Evolutionary conservation across 352 stramenopile species (phyloP).

Genomic region (Aphanomyces astaci): DNA sequence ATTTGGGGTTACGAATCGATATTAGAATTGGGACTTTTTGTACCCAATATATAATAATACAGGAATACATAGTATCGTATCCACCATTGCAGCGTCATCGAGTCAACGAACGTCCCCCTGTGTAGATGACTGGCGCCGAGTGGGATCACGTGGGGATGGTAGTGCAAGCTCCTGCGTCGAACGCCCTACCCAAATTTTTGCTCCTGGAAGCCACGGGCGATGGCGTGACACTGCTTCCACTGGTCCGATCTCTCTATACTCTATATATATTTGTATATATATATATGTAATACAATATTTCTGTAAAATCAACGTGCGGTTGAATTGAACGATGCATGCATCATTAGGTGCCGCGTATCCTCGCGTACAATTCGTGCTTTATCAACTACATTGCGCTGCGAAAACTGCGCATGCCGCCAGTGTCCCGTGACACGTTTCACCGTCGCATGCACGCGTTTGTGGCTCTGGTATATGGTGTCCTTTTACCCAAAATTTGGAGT

Average conservation of each 20-base stretch:
- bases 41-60: too few relatives aligned
- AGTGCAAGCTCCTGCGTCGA: not conserved
- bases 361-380: constrained; percentile 19
- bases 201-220: constrained; percentile 17
- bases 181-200: not conserved
- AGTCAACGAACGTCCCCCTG: too few relatives aligned
- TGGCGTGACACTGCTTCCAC: constrained; percentile 5
- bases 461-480: not conserved
- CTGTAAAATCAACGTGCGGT: too few relatives aligned
- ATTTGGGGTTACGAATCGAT: too few relatives aligned
- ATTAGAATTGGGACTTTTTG: too few relatives aligned
- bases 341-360: constrained; percentile 10
- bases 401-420: constrained; percentile 8
- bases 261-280: too few relatives aligned
- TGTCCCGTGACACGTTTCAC: not conserved
- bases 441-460: constrained; percentile 1
- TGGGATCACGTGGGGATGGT: constrained; percentile 18
- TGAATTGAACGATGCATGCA: too few relatives aligned
- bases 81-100: too few relatives aligned
- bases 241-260: too few relatives aligned
- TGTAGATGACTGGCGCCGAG: constrained; percentile 17
- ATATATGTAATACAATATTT: too few relatives aligned
- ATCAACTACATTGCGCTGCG: constrained; percentile 19
- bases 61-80: too few relatives aligned
- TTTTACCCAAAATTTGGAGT: too few relatives aligned